These are phyloP conservation scores for Stephania japonica DNA, from an alignment of 164 flowering plant genomes.

Conservation along the genomic window DNA sequence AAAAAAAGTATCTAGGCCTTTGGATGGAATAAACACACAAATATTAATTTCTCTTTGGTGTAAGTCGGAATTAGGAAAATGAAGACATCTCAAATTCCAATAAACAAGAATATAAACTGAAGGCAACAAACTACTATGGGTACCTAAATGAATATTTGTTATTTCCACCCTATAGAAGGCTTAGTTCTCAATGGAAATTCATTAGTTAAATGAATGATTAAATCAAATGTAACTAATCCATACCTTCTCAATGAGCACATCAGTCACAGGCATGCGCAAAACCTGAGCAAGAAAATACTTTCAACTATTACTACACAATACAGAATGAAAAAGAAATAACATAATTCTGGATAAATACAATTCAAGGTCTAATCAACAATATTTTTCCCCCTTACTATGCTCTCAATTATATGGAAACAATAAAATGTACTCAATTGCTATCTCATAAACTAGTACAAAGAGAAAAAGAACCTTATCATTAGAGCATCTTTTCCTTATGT, in stretches of 20 bases:
- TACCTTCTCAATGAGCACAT: conserved; percentile 69
- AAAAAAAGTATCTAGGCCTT: neutral
- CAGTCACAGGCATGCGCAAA: conserved; percentile 66
- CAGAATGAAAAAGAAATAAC: neutral
- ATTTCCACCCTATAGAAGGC: neutral
- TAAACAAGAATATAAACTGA: neutral
- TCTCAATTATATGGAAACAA: neutral
- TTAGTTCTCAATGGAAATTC: neutral
- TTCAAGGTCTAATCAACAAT: neutral
- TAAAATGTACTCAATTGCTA: neutral
- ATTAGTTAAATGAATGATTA: neutral
- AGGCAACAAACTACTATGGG: neutral
- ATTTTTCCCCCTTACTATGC: neutral
- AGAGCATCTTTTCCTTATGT: neutral
- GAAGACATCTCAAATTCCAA: neutral
- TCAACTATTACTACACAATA: neutral
- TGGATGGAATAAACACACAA: neutral
- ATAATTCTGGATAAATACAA: neutral
- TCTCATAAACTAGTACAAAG: neutral
- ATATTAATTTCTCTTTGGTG: neutral
- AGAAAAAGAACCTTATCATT: too few species aligned
- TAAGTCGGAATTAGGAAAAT: neutral
- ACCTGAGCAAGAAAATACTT: conserved; percentile 40
- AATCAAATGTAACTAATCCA: neutral
- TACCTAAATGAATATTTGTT: neutral